A percentile compares a stretch with the other conserved stretches of the same genome.
Evolutionary conservation across 139 green algal genomes (phyloP).

Genomic region (Coelastrella sp.): DNA sequence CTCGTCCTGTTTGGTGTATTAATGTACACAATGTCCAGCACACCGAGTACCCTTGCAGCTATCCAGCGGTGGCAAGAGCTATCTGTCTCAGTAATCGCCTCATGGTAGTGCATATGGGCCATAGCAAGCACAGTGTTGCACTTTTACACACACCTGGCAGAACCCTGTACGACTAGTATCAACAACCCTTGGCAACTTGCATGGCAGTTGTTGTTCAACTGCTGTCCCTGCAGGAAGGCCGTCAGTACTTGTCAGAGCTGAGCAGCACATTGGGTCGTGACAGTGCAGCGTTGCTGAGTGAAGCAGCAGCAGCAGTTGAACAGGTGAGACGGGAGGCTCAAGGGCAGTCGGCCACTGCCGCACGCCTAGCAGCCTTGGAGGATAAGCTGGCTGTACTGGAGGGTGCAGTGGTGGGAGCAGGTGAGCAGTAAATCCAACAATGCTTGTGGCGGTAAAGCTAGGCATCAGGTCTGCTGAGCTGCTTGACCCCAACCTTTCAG

Average conservation of each 20-base stretch:
- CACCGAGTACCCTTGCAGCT: too few species aligned
- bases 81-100: too few species aligned
- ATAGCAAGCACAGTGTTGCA: too few species aligned
- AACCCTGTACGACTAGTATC: too few species aligned
- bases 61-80: too few species aligned
- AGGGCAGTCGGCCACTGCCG: slow-evolving; percentile 44
- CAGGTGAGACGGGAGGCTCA: slow-evolving; percentile 49
- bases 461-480: neutral
- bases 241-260: slow-evolving; percentile 27
- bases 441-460: neutral
- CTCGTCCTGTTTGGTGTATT: too few species aligned
- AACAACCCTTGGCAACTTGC: too few species aligned
- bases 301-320: slow-evolving; percentile 50
- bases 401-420: slow-evolving; percentile 52
- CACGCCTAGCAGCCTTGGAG: slow-evolving; percentile 48
- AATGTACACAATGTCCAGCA: too few species aligned
- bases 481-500: too few species aligned
- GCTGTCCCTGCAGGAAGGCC: slow-evolving; percentile 15
- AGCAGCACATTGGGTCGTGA: slow-evolving; percentile 44
- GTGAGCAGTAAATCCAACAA: slow-evolving; percentile 19
- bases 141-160: too few species aligned
- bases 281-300: slow-evolving; percentile 39
- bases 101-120: too few species aligned
- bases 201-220: too few species aligned
- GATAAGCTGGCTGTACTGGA: slow-evolving; percentile 54